These are phyloP conservation scores for Lactifluus rugatus DNA, from an alignment of 768 basidiomycete species.

Conservation along the genomic window DNA sequence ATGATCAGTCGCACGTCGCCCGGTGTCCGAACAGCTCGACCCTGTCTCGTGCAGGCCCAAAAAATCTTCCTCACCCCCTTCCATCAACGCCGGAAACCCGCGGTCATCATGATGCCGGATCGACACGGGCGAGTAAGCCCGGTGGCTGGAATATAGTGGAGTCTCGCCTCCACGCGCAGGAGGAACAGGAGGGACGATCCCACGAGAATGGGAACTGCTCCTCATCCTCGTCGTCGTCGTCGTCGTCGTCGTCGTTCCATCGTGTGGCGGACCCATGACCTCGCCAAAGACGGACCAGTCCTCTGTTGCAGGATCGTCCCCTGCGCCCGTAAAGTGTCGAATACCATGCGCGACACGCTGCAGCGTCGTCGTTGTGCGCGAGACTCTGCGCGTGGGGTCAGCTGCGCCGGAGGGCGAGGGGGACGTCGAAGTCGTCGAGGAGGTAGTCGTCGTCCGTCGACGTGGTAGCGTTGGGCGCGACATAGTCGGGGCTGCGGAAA, in stretches of 20 bases:
- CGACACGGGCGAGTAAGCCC: constrained; percentile 9
- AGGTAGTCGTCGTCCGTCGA: neutral
- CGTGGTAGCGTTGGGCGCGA: neutral
- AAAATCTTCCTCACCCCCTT: neutral
- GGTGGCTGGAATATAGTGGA: neutral
- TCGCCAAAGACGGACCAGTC: constrained; percentile 19
- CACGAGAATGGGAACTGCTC: neutral
- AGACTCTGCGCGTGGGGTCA: neutral
- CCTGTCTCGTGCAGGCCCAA: neutral
- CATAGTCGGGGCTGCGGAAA: neutral
- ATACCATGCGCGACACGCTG: constrained; percentile 5
- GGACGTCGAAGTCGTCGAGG: too few species aligned
- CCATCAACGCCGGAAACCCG: neutral
- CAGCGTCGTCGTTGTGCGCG: neutral
- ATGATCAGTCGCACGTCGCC: neutral
- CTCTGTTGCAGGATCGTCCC: neutral
- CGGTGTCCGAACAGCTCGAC: neutral
- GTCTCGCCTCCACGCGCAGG: neutral
- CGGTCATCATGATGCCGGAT: neutral
- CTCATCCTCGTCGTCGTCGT: neutral
- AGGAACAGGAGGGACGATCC: neutral
- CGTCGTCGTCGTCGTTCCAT: neutral
- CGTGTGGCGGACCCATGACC: constrained; percentile 12
- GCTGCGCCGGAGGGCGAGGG: neutral
- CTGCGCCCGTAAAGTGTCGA: neutral